Evolutionary conservation across 2,329 filamentous ascomycete species (phyloP), one percentile per base, ranked within the genome.

Genomic region (Fusarium tanahbumbuense): DNA sequence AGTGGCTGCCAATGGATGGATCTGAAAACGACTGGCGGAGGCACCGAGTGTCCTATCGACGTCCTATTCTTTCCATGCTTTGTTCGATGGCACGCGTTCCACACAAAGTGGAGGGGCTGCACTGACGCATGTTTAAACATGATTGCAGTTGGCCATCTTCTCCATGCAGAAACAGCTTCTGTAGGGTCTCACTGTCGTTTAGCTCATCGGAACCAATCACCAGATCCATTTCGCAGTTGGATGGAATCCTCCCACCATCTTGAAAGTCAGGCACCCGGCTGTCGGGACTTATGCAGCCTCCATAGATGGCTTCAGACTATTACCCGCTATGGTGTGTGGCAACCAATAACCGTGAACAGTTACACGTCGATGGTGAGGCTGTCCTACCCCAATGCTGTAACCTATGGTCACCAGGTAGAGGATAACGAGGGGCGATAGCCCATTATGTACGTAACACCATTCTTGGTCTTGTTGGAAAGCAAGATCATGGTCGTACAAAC

Each of bases 31-130:
- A 60, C 58, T 64, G 56, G 67, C 58, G 57, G 70, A 60, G 54
- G 54, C 53, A 62, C 42, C 34, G 62, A 56, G 63, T 64, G 64
- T 56, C 64, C 66, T 56, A 55, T 71, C 42, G 48, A 45, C 60
- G 47, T 64, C 64, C 64, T 60, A 52, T 64, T 67, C 61, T 61
- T 53, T 69, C 73, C 66, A 75, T 73, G 57, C 56, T 67, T 49
- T 67, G 56, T 59, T 65, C 60, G 56, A 75, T 52, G 61, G 54
- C 67, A 67, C 56, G 56, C 69, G 73, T 76, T 73, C 73, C 73
- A 75, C 73, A 64, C 55, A 28, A 67, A 71, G 73, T 76, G 73
- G 73, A 75, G 73, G 67, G 71, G 64, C 65, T 71, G 56, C 65
- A 61, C 64, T 75, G 68, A 64, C 50, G 70, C 68, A 71, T 71